Conservation (phyloP, 2,329 filamentous ascomycete species). For the Talaromyces islandicus region DNA sequence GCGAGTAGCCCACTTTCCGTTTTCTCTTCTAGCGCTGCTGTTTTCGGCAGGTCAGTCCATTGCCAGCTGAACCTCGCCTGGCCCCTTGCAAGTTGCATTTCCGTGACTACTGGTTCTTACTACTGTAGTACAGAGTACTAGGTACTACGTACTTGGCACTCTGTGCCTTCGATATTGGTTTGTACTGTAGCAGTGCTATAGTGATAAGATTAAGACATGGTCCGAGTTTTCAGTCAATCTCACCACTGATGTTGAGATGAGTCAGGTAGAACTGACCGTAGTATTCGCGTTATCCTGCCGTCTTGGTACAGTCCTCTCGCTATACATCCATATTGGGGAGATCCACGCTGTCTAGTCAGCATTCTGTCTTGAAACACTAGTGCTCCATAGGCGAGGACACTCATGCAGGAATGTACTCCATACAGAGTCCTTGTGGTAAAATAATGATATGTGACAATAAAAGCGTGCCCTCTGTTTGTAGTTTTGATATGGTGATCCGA, state of each 20-base stretch:
- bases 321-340: no score
- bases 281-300: neutral
- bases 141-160: no score
- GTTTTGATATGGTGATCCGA: neutral
- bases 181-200: neutral
- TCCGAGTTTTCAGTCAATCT: neutral
- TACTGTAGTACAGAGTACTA: neutral
- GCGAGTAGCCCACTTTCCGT: neutral
- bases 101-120: neutral
- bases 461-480: no score
- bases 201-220: neutral
- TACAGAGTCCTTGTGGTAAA: no score
- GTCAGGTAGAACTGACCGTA: neutral
- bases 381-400: neutral
- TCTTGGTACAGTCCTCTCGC: neutral
- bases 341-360: neutral
- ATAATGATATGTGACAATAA: no score
- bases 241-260: neutral
- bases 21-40: neutral
- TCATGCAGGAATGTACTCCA: neutral
- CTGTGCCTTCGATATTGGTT: neutral
- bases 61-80: neutral
- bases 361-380: neutral
- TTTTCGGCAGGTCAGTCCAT: neutral
- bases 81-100: neutral